phyloP scores from a whole-genome alignment of 495 filamentous ascomycete genomes.

The Annulohypoxylon bovei region DNA sequence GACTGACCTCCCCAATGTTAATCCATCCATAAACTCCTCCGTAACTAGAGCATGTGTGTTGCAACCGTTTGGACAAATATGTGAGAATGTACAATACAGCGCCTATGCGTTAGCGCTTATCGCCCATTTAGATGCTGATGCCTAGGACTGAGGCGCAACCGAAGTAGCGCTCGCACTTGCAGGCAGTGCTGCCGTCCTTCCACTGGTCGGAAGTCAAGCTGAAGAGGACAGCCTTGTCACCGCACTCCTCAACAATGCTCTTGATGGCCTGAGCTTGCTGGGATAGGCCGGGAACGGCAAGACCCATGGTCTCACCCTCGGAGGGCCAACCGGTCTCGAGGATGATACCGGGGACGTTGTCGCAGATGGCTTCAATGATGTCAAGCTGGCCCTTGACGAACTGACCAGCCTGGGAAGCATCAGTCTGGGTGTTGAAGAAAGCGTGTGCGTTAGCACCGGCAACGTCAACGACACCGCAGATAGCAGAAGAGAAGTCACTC shows the following conservation, averaged over 20 bases:
- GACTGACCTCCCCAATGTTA: constrained; percentile 8
- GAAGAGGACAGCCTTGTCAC: constrained; percentile 76
- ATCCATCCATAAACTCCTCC: constrained; percentile 26
- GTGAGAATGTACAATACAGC: constrained; percentile 33
- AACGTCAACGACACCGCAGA: constrained; percentile 81
- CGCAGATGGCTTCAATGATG: constrained; percentile 72
- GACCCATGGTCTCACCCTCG: constrained; percentile 72
- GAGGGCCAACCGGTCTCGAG: constrained; percentile 94
- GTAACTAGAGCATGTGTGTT: constrained; percentile 23
- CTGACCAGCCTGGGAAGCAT: constrained; percentile 70
- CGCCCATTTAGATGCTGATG: constrained; percentile 38
- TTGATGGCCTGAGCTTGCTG: constrained; percentile 79
- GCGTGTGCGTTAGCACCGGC: constrained; percentile 87
- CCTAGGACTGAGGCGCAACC: constrained; percentile 61
- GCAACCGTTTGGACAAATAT: constrained; percentile 37
- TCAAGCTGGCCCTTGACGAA: constrained; percentile 76
- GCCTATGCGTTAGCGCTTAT: constrained; percentile 25
- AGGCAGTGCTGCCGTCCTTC: constrained; percentile 74
- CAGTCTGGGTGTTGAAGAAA: constrained; percentile 83
- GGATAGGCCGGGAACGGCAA: constrained; percentile 69
- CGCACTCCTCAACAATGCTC: constrained; percentile 64
- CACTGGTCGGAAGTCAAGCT: constrained; percentile 81
- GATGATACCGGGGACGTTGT: constrained; percentile 72
- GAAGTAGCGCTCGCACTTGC: constrained; percentile 83
- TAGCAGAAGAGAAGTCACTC: constrained; percentile 61